Evolutionary conservation across 2,329 filamentous ascomycete genomes (phyloP), one percentile per base, ranked within the genome.

Genomic region (Phoma sp.): DNA sequence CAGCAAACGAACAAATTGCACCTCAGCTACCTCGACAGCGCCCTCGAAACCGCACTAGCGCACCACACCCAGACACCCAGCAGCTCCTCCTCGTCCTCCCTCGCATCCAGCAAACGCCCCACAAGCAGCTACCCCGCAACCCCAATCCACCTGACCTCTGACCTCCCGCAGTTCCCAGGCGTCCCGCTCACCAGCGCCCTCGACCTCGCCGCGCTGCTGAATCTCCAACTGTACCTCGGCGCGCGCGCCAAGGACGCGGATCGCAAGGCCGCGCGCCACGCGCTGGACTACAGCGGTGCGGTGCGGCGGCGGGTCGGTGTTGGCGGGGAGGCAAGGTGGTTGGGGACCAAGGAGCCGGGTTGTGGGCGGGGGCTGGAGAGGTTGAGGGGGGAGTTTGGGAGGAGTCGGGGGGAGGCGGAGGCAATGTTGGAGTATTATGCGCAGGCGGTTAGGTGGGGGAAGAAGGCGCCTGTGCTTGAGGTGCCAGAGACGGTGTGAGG

Each of bases 201-300:
- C 31, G 69, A 71, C 31, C 49, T 72, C 2, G 67, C 68, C 8
- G 57, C 64, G 8, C 56, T 63, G 43, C 51, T 72, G 5, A 69
- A 71, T 29, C 55, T 72, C 2, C 44, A 46, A 12, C 55, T 48
- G 0, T 72, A 70, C 36, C 31, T 67, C 1, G 54, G 55, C 2
- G 41, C 67, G 29, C 68, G 67, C 32, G 60, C 55, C 12, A 63
- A 62, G n/a, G 56, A 46, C 0, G 57, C 61, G 2, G 65, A 68
- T 10, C 48, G 62, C 15, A 69, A 64, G 32, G 54, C 60, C 15
- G 32, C 67, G 0, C 55, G 61, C 1, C 68, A 67, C 47, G 67
- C 68, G 13, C 47, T 67, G 7, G 68, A 71, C 13, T 72, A 63
- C 45, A 43, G 43, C 5, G 57, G 55, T 4, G 64, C 61, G 33